Conservation (phyloP, 768 basidiomycete genomes). For the Termitomyces sp. region DNA sequence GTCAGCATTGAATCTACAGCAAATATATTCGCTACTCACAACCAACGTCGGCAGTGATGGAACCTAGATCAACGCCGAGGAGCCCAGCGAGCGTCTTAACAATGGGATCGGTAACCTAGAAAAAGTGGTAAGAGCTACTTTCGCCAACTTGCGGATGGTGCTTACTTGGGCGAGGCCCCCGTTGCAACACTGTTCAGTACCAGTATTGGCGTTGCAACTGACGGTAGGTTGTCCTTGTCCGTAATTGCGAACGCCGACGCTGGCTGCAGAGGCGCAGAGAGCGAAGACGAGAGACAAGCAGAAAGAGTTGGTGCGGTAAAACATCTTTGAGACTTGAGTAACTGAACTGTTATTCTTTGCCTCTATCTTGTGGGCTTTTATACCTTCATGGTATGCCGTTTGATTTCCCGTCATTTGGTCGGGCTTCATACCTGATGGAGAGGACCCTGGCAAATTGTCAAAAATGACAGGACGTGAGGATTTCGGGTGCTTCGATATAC, state of each 20-base stretch:
- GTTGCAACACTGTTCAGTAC: conserved; percentile 6
- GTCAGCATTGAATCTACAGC: not conserved
- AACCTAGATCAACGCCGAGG: conserved; percentile 6
- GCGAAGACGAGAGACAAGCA: conserved; percentile 10
- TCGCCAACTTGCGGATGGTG: not conserved
- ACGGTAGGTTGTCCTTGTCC: not conserved
- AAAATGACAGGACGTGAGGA: too few species aligned
- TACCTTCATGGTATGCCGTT: too few species aligned
- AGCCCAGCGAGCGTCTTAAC: conserved; percentile 5
- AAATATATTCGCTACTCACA: conserved; percentile 3
- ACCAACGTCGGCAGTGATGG: conserved; percentile 7
- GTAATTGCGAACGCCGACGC: not conserved
- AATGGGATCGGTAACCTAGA: not conserved
- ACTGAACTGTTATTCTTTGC: not conserved
- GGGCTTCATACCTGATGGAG: too few species aligned
- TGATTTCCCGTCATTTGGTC: too few species aligned
- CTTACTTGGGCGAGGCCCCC: not conserved
- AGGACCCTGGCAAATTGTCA: too few species aligned
- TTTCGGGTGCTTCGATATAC: too few species aligned
- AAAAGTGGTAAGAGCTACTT: not conserved
- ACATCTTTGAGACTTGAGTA: conserved; percentile 3
- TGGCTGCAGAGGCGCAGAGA: conserved; percentile 12
- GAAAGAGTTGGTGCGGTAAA: conserved; percentile 5
- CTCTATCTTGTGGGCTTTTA: too few species aligned
- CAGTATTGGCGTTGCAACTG: not conserved